These are phyloP conservation scores for Metarhizium brunneum DNA, from an alignment of 2,329 filamentous ascomycete species.

Conservation along the genomic window DNA sequence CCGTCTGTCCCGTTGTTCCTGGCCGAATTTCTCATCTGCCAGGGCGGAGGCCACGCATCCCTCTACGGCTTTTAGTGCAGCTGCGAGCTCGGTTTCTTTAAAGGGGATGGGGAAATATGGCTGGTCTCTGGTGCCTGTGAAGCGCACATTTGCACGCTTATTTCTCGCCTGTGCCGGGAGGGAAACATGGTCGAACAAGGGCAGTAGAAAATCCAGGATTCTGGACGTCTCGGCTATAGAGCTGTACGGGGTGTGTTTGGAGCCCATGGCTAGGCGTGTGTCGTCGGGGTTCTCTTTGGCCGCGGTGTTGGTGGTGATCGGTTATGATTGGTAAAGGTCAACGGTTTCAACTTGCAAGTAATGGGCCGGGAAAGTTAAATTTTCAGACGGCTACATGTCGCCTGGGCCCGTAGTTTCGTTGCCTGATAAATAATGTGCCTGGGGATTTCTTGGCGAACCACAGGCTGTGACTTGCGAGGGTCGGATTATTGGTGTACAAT, in stretches of 20 bases:
- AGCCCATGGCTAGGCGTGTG: neutral
- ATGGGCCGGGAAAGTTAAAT: no score
- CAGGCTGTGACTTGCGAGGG: no score
- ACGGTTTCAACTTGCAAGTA: no score
- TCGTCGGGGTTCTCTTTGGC: no score
- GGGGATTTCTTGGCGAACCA: no score
- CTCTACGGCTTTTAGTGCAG: conserved; percentile 35
- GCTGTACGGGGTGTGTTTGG: conserved; percentile 10
- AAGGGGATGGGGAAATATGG: conserved; percentile 38
- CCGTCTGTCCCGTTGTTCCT: conserved; percentile 4
- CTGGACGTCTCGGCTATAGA: conserved; percentile 15
- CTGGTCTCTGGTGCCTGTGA: conserved; percentile 23
- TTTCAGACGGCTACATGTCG: no score
- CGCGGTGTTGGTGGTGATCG: no score
- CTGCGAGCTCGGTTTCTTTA: conserved; percentile 35
- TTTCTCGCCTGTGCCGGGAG: conserved; percentile 19
- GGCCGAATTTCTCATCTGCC: conserved; percentile 16
- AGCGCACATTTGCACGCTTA: conserved; percentile 17
- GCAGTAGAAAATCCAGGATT: conserved; percentile 15
- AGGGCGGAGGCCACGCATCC: conserved; percentile 22
- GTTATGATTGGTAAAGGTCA: no score
- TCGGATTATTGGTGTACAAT: no score
- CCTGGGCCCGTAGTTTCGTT: no score
- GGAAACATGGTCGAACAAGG: conserved; percentile 17
- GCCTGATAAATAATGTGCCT: no score